Evolutionary conservation across 2,329 filamentous ascomycete genomes (phyloP).

Genomic region (Conoideocrella luteorostrata): DNA sequence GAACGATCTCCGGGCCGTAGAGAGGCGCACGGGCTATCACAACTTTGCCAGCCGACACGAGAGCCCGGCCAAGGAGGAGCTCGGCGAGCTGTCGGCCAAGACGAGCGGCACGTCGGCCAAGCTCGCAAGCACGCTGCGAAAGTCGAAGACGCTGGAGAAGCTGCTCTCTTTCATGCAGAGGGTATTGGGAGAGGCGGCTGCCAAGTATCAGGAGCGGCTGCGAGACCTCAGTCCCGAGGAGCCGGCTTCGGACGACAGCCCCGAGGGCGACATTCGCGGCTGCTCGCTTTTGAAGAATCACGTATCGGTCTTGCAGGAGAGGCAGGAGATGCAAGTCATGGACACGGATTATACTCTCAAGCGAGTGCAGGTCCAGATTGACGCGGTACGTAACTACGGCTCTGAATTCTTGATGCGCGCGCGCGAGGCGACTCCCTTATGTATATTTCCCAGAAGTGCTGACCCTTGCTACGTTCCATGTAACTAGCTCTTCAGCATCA

Average conservation of each 20-base stretch:
- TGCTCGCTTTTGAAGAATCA: conserved; percentile 20
- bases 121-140: conserved; percentile 30
- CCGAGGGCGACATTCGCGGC: conserved; percentile 3
- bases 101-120: conserved; percentile 29
- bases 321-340: conserved; percentile 28
- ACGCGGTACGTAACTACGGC: conserved; percentile 26
- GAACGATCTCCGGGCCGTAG: conserved; percentile 24
- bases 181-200: conserved; percentile 4
- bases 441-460: no score
- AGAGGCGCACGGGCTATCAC: conserved; percentile 29
- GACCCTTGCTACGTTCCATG: no score
- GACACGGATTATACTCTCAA: conserved; percentile 30
- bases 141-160: conserved; percentile 27
- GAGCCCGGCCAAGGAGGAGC: conserved; percentile 20
- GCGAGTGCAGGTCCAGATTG: conserved; percentile 32
- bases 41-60: conserved; percentile 24
- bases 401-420: no score
- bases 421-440: no score
- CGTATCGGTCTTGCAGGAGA: conserved; percentile 22
- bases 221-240: background rate
- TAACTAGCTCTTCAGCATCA: conserved; percentile 30
- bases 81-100: conserved; percentile 24
- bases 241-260: background rate
- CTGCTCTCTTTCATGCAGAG: conserved; percentile 25
- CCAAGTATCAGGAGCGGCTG: background rate